Base-by-base conservation (phyloP, 805 yeast species). In the Candida wancherniae region DNA sequence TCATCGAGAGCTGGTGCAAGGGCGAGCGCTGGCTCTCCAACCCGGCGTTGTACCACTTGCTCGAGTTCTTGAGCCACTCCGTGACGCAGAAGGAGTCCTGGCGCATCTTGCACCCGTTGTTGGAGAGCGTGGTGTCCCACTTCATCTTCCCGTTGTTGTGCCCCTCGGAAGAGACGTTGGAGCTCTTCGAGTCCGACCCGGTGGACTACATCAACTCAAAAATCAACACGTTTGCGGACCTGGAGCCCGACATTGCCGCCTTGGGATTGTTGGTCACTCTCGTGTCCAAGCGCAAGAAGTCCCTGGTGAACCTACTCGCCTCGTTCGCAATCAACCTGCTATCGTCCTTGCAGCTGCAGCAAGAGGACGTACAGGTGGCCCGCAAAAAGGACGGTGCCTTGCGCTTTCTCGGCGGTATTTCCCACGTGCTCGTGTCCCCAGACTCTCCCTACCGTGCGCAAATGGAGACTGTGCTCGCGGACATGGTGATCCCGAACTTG, bases 131-230 rank as follows among this genome's bases (percentile, higher is more conserved):
- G 15, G 62, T 90, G 20, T 61, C 77, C 9, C 86, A 80, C 44
- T 76, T 90, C 33, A 69, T 90, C 7, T 81, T 72, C 57, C 95
- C 95, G 2, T 60, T 82, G 34, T 57, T 90, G 35, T 75, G 87
- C 42, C 83, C 92, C 2, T 67, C 72, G 6, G 79, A 77, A 32
- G 77, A 71, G 5, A 75, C 77, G 12, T 61, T 85, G 34, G 94
- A 84, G 43, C 57, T 74, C 4, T 88, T 84, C 59, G 94, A 86
- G 40, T 77, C 72, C 39, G 96, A 88, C 47, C 96, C 96, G 3
- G 81, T 76, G 34, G 96, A 87, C 52, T 92, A 85, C 53, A 77
- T 90, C 33, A 84, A 85, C 54, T 66, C 78, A 31, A 73, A 73
- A 32, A 69, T 86, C 39, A 67, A 63, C 41, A 45, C 52, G 20